A percentile compares a stretch with the other conserved stretches of the same genome.
phyloP scores from a whole-genome alignment of 768 basidiomycete species.

The Phanerochaete carnosa region DNA sequence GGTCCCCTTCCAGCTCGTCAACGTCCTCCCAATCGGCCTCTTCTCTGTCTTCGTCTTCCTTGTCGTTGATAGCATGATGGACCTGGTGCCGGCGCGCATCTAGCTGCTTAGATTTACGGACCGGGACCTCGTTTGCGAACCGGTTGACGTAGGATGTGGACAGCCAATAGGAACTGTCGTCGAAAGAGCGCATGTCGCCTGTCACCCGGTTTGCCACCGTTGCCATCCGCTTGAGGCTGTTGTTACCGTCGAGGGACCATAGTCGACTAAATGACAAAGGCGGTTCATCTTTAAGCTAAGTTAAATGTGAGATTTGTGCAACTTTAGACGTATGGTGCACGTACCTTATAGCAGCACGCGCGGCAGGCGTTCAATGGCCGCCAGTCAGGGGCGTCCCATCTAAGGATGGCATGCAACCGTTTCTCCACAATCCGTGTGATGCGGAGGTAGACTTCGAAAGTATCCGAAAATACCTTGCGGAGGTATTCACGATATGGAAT shows the following conservation, averaged over 20 bases:
- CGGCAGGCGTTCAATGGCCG: conserved; percentile 32
- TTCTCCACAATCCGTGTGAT: conserved; percentile 21
- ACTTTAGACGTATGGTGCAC: neutral
- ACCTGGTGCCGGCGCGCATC: neutral
- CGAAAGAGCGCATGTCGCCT: conserved; percentile 18
- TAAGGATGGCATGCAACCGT: conserved; percentile 23
- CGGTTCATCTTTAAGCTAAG: conserved; percentile 29
- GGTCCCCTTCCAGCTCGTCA: conserved; percentile 10
- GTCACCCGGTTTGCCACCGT: conserved; percentile 13
- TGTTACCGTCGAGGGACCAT: conserved; percentile 19
- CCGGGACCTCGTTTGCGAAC: conserved; percentile 29
- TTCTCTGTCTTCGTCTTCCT: neutral
- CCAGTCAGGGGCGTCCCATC: conserved; percentile 29
- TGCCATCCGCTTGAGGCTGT: conserved; percentile 23
- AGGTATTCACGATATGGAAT: conserved; percentile 23
- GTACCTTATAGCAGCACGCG: conserved; percentile 34
- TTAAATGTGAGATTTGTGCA: neutral
- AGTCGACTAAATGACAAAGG: conserved; percentile 23
- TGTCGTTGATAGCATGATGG: neutral
- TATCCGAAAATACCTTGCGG: conserved; percentile 24
- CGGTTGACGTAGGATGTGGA: conserved; percentile 22
- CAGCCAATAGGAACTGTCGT: conserved; percentile 26
- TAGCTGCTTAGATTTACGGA: neutral
- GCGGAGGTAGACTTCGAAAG: conserved; percentile 35
- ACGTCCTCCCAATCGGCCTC: neutral